Conservation (phyloP, 2,329 filamentous ascomycete genomes). For the Didymella lethalis region DNA sequence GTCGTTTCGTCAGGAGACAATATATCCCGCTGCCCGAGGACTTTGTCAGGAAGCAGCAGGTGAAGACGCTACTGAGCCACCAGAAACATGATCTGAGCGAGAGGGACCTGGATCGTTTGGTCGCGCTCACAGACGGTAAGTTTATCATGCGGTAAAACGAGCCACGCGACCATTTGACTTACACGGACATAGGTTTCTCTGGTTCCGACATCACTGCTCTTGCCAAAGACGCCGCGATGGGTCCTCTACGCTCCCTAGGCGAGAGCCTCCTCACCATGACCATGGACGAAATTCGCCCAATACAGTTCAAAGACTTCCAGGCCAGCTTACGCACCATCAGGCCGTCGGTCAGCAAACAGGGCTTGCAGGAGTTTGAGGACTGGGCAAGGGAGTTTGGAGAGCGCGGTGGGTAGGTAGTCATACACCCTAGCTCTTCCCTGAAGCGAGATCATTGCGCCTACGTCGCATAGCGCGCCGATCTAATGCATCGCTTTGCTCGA, state of each 20-base stretch:
- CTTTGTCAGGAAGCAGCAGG: constrained; percentile 78
- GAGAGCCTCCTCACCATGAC: constrained; percentile 89
- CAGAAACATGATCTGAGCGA: constrained; percentile 83
- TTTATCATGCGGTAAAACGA: background rate
- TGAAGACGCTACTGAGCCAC: constrained; percentile 80
- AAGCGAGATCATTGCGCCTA: background rate
- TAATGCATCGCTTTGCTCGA: constrained; percentile 1
- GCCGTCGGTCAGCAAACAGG: constrained; percentile 85
- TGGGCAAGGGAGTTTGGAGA: constrained; percentile 96
- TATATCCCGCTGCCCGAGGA: constrained; percentile 94
- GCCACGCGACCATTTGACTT: background rate
- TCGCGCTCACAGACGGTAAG: constrained; percentile 83
- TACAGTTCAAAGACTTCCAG: constrained; percentile 82
- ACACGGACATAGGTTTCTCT: constrained; percentile 77
- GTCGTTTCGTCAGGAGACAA: constrained; percentile 89
- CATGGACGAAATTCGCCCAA: constrained; percentile 92
- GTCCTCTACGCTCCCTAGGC: constrained; percentile 85
- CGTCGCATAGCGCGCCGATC: background rate
- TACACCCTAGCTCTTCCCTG: background rate
- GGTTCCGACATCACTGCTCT: constrained; percentile 96
- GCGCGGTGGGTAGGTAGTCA: constrained; percentile 71
- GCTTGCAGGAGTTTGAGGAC: constrained; percentile 88
- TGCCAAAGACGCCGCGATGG: constrained; percentile 98
- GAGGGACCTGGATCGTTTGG: constrained; percentile 74
- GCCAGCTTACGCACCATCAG: constrained; percentile 84